Evolutionary conservation across 2,329 filamentous ascomycete genomes (phyloP), one percentile per base, ranked within the genome.

Genomic region (Colletotrichum chlorophyti): DNA sequence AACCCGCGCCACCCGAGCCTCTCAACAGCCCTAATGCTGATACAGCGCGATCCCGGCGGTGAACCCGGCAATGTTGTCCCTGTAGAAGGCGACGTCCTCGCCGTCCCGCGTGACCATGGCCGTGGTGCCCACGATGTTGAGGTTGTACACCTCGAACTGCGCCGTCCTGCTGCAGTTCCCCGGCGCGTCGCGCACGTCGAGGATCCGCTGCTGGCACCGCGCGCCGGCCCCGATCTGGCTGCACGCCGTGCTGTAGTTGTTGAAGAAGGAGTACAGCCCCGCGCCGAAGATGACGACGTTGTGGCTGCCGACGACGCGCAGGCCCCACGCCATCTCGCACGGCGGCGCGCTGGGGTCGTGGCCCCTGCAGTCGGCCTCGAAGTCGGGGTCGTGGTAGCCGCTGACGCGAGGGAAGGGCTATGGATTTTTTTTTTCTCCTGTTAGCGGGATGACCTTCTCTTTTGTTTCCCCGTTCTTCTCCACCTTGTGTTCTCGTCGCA

Each of bases 201-300:
- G 63, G 37, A 81, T 78, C 35, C 75, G 71, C 47, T 75, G 68
- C 67, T 84, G 81, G 69, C 81, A 84, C 38, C 72, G 71, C 26
- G 74, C 71, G 5, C 68, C 74, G 10, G 74, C 76, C 3, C 67
- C 68, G 49, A 76, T 68, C 29, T 72, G 72, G 35, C 76, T 79
- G 66, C 81, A 84, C 0, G 70, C 64, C 10, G 78, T 78, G 49
- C 74, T 79, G 72, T 89, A 89, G 70, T 88, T 84, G 68, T 83
- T 79, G 69, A 89, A 90, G 77, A 89, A 90, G 3, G 80, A 84
- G 72, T 91, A 91, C 12, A 90, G 66, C 0, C 88, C 89, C 0
- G 82, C 83, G 7, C 87, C 87, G 64, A 89, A 88, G 21, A 85
- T 72, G 15, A 82, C 72, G 11, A 91, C 72, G 66, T 83, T 79